Percentiles rank a stretch among this genome's conserved stretches.
These are phyloP conservation scores for Powellomyces hirtus DNA, from an alignment of 192 early-diverging fungal genomes.

Conservation along the genomic window DNA sequence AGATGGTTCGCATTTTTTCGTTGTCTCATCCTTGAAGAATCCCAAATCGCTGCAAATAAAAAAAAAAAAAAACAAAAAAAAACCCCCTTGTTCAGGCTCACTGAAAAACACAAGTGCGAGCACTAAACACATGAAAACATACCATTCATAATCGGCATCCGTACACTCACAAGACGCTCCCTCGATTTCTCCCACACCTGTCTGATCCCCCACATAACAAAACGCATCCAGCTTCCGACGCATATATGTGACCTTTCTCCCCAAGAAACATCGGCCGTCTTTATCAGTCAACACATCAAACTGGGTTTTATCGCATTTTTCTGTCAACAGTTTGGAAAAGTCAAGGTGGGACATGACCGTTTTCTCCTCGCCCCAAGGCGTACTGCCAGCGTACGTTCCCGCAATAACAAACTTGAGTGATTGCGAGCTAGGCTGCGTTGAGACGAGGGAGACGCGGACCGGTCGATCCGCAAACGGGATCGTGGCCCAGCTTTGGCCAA, in stretches of 20 bases:
- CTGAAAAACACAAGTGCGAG: too few species aligned
- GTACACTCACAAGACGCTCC: slow-evolving; percentile 66
- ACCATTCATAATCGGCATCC: slow-evolving; percentile 84
- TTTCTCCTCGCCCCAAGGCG: neutral
- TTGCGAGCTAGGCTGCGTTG: slow-evolving; percentile 62
- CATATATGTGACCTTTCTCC: slow-evolving; percentile 42
- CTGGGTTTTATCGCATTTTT: slow-evolving; percentile 38
- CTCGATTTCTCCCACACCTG: neutral
- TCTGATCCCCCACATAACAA: slow-evolving; percentile 36
- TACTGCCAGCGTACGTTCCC: slow-evolving; percentile 44
- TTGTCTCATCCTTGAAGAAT: slow-evolving; percentile 72
- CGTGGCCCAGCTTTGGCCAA: slow-evolving; percentile 71
- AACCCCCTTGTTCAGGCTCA: too few species aligned
- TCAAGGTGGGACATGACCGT: slow-evolving; percentile 45
- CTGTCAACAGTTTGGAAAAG: slow-evolving; percentile 45
- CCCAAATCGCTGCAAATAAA: slow-evolving; percentile 27
- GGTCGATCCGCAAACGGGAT: slow-evolving; percentile 58
- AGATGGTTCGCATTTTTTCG: too few species aligned
- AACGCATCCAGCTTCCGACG: slow-evolving; percentile 38
- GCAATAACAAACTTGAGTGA: slow-evolving; percentile 73
- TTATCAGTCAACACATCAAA: slow-evolving; percentile 78
- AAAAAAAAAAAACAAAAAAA: too few species aligned
- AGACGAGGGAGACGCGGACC: slow-evolving; percentile 61
- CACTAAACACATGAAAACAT: too few species aligned
- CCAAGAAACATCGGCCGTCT: slow-evolving; percentile 48